Evolutionary conservation across 805 yeast species (phyloP), one percentile per base, ranked within the genome.

Genomic region (Wickerhamomyces sydowiorum): DNA sequence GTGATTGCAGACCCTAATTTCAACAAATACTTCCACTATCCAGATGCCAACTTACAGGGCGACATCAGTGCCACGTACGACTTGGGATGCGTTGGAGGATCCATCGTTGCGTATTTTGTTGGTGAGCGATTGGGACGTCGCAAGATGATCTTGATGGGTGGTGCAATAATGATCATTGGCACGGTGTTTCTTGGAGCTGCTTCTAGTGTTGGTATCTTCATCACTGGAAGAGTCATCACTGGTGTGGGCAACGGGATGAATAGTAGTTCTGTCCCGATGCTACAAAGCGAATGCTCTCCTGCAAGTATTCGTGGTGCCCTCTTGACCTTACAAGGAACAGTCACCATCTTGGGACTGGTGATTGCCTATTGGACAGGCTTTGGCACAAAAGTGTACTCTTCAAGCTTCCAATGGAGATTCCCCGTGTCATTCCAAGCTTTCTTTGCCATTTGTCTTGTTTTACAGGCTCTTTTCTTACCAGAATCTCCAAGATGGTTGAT

Each of bases 181-280:
- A 65, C 70, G n/a, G 47, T 63, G 29, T 61, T 70, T 33, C 67
- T 72, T 31, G 58, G 57, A 19, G 39, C 68, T 31, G 59, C 73
- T 5, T 60, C 59, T 13, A 17, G 20, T 10, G 38, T 80, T 45
- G 90, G 86, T 34, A 91, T 83, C 59, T 80, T 86, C 46, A 78
- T 86, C 40, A 64, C 82, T 47, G 91, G 86, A 20, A 76, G 95
- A 67, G 78, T 81, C 22, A 49, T 58, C 27, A 46, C 62, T 21
- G 66, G 95, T 51, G 51, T 83, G 37, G 95, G 91, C 53, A 82
- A 80, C 47, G 93, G 93, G 47, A 61, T 83, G 58, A 77, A 78
- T 57, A 82, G 90, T 14, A 78, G 89, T n/a, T 81, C 89, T 27
- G 82, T 83, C 43, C 95, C 95, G 13, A 81, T 82, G 48, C 86